phyloP scores from a whole-genome alignment of 1,284 basidiomycete genomes.

The Boletus mariae region DNA sequence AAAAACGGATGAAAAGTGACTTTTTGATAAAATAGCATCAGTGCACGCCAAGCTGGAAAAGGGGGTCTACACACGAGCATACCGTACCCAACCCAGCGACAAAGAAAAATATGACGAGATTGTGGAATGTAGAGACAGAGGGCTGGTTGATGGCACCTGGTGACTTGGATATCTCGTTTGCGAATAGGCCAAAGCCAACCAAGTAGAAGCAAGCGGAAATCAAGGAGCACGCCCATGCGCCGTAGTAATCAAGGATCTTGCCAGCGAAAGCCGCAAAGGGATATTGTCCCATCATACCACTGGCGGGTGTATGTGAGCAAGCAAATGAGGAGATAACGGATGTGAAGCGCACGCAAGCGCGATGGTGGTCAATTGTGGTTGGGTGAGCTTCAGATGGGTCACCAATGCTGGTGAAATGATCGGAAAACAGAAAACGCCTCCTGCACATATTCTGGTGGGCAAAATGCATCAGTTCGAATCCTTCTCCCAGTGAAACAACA shows the following conservation, averaged over 20 bases:
- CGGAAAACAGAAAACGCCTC: constrained; percentile 74
- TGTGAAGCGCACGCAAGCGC: constrained; percentile 52
- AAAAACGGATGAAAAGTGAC: constrained; percentile 74
- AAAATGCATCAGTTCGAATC: not conserved
- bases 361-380: constrained; percentile 75
- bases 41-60: not conserved
- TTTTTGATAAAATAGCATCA: constrained; percentile 26
- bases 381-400: constrained; percentile 56
- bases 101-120: constrained; percentile 56
- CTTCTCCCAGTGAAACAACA: constrained; percentile 22
- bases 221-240: constrained; percentile 62
- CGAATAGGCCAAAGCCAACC: constrained; percentile 57
- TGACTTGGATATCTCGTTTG: constrained; percentile 49
- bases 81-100: constrained; percentile 64
- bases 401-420: constrained; percentile 63
- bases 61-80: constrained; percentile 54
- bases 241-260: constrained; percentile 54
- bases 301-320: constrained; percentile 22
- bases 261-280: constrained; percentile 60
- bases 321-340: not conserved
- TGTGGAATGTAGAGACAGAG: constrained; percentile 45
- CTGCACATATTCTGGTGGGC: constrained; percentile 55
- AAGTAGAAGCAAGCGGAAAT: constrained; percentile 57
- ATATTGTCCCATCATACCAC: constrained; percentile 69
- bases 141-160: constrained; percentile 38